Conservation (phyloP, 2,329 filamentous ascomycete species). For the Aureobasidium zeae region DNA sequence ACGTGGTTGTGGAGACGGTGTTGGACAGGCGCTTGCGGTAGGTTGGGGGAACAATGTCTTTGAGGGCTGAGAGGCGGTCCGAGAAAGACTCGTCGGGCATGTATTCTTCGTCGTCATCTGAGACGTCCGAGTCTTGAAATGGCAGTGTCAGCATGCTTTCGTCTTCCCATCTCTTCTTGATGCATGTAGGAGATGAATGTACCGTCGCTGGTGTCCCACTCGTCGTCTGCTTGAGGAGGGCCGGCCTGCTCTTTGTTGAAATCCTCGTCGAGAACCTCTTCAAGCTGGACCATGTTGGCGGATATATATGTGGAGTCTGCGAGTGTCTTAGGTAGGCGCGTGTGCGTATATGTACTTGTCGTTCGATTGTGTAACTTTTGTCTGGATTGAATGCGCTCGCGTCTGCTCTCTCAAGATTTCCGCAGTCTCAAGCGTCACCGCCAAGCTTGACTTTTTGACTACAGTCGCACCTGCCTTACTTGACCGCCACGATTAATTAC, state of each 20-base stretch:
- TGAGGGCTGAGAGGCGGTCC: conserved; percentile 36
- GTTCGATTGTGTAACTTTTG: no score
- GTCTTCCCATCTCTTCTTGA: conserved; percentile 60
- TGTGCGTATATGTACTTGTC: no score
- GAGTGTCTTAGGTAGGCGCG: no score
- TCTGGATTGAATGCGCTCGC: neutral
- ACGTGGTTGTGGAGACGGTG: conserved; percentile 42
- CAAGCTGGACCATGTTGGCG: conserved; percentile 81
- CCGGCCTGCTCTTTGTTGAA: conserved; percentile 66
- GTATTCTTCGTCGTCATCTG: conserved; percentile 50
- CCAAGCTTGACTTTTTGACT: no score
- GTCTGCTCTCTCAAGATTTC: conserved; percentile 5
- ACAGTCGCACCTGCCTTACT: no score
- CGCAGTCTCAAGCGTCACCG: conserved; percentile 5
- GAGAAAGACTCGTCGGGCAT: conserved; percentile 42
- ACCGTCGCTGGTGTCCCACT: conserved; percentile 92
- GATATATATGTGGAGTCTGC: neutral
- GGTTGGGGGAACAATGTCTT: conserved; percentile 37
- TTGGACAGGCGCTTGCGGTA: conserved; percentile 35
- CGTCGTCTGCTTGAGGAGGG: conserved; percentile 58
- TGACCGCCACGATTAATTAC: no score
- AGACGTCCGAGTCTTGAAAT: conserved; percentile 66
- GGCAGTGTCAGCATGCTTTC: neutral
- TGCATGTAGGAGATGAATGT: conserved; percentile 28
- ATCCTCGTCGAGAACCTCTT: conserved; percentile 94